Percentiles rank a stretch among this genome's conserved stretches.
phyloP scores from a whole-genome alignment of 78 protist species.

The Dictyostelium purpureum region DNA sequence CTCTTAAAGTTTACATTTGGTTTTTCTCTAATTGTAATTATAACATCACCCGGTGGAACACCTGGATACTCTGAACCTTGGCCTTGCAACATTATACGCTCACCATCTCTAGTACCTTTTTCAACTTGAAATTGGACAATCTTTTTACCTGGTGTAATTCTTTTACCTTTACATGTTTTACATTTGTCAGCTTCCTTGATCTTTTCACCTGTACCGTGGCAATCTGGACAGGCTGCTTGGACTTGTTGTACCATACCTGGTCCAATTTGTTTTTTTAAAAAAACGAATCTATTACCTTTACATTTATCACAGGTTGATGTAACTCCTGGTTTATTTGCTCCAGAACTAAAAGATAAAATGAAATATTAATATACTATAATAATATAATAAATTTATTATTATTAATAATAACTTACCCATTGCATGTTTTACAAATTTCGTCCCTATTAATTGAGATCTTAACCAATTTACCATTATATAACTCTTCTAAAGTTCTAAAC shows the following conservation, averaged over 20 bases:
- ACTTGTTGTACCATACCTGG: slow-evolving; percentile 94
- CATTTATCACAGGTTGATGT: slow-evolving; percentile 86
- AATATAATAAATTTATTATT: no score
- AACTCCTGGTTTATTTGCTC: slow-evolving; percentile 57
- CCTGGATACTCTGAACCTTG: slow-evolving; percentile 75
- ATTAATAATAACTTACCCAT: no score
- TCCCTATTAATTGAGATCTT: slow-evolving; percentile 63
- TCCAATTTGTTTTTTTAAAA: slow-evolving; percentile 85
- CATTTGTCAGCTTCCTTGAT: slow-evolving; percentile 59
- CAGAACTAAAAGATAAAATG: no score
- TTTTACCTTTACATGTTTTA: slow-evolving; percentile 53
- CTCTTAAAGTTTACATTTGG: slow-evolving; percentile 72
- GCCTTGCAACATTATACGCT: slow-evolving; percentile 24
- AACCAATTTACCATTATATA: slow-evolving; percentile 64
- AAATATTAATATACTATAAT: neutral
- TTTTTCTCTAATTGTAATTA: slow-evolving; percentile 56
- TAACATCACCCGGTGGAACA: slow-evolving; percentile 67
- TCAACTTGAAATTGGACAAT: slow-evolving; percentile 79
- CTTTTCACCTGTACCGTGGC: slow-evolving; percentile 65
- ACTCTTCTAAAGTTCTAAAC: slow-evolving; percentile 59
- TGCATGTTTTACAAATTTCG: slow-evolving; percentile 34
- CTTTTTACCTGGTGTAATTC: slow-evolving; percentile 35
- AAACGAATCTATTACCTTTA: slow-evolving; percentile 85
- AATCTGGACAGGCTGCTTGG: slow-evolving; percentile 63
- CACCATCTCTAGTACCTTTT: slow-evolving; percentile 81